Evolutionary conservation across 306 rosid species (phyloP).

Genomic region (Carpinus viminea): DNA sequence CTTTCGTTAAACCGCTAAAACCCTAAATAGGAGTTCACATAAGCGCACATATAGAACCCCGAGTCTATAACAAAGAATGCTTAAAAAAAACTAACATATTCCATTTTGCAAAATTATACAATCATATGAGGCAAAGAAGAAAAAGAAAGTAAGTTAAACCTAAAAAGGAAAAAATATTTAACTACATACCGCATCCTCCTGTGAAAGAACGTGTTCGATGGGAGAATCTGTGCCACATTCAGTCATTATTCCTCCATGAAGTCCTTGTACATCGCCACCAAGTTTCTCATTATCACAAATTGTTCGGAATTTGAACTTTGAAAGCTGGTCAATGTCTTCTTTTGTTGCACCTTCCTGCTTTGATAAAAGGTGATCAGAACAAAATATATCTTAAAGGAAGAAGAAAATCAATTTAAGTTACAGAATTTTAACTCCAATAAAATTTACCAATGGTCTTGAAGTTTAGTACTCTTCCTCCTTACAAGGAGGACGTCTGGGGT

Average conservation of each 20-base stretch:
- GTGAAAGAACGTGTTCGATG: constrained; percentile 64
- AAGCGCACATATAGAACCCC: constrained; percentile 15
- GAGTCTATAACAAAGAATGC: constrained; percentile 11
- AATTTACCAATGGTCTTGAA: neutral
- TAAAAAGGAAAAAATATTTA: neutral
- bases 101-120: neutral
- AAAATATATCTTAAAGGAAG: neutral
- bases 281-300: constrained; percentile 51
- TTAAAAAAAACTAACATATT: neutral
- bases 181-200: constrained; percentile 77
- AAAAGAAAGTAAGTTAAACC: neutral
- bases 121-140: constrained; percentile 16
- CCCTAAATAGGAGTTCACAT: constrained; percentile 6
- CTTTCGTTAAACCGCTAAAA: constrained; percentile 9
- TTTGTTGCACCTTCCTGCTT: constrained; percentile 96
- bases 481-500: no score
- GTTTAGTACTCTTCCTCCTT: neutral
- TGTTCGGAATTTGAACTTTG: constrained; percentile 74
- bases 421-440: neutral
- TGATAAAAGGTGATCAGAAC: constrained; percentile 17
- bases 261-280: constrained; percentile 46
- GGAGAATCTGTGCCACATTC: constrained; percentile 76
- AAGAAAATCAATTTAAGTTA: neutral
- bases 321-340: constrained; percentile 83
- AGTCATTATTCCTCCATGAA: constrained; percentile 80